Conservation (phyloP, 768 basidiomycete genomes). For the Erythrobasidium yunnanense region DNA sequence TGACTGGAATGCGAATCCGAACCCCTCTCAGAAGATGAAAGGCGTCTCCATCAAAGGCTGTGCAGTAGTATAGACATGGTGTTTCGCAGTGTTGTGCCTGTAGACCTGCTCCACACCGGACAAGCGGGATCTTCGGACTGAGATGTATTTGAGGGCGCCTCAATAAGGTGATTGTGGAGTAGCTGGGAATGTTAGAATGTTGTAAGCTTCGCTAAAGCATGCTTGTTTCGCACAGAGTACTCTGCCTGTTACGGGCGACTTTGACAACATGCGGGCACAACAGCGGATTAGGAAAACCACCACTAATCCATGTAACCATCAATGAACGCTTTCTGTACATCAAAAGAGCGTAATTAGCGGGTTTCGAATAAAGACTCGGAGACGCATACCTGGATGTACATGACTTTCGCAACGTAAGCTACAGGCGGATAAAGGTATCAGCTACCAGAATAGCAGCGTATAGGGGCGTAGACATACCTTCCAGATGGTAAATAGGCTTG, state of each 20-base stretch:
- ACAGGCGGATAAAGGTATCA: neutral
- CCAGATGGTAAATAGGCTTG: conserved; percentile 91
- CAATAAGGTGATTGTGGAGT: too few species aligned
- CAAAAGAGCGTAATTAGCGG: neutral
- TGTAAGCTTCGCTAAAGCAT: too few species aligned
- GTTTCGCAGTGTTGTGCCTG: neutral
- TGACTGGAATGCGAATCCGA: neutral
- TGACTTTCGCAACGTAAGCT: conserved; percentile 92
- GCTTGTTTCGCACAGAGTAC: too few species aligned
- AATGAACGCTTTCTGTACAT: conserved; percentile 21
- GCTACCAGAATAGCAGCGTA: neutral
- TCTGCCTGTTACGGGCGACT: too few species aligned
- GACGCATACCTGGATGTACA: conserved; percentile 48
- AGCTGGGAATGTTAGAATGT: too few species aligned
- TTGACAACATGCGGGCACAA: neutral
- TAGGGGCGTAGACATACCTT: conserved; percentile 42
- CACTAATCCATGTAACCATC: conserved; percentile 20
- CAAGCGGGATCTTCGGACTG: neutral
- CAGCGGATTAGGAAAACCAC: neutral
- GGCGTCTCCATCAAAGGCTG: neutral
- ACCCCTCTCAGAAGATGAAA: neutral
- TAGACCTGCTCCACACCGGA: neutral
- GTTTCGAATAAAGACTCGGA: neutral
- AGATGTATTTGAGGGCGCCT: neutral
- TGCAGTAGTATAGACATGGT: neutral